A percentile compares a stretch with the other conserved stretches of the same genome.
These are phyloP conservation scores for Kwoniella europaea DNA, from an alignment of 768 basidiomycete genomes.

Conservation along the genomic window DNA sequence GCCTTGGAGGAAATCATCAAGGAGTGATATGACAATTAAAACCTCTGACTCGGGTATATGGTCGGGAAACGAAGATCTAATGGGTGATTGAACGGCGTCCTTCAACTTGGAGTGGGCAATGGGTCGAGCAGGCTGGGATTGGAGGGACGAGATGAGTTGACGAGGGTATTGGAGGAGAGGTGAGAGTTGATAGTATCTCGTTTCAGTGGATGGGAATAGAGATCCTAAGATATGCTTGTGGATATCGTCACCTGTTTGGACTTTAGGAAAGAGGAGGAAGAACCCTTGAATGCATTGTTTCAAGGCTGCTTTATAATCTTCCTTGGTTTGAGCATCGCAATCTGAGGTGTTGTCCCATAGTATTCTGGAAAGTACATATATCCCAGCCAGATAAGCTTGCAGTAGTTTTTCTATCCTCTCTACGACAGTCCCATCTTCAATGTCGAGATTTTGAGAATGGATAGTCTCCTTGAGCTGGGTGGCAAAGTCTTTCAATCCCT, in stretches of 20 bases:
- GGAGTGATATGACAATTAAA: not conserved
- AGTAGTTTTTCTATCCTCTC: not conserved
- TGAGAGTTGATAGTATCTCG: constrained; percentile 14
- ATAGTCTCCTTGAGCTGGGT: constrained; percentile 15
- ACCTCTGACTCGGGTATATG: not conserved
- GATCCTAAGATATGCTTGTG: constrained; percentile 22
- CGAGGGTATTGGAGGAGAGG: constrained; percentile 26
- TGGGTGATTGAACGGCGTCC: not conserved
- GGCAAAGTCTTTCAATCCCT: constrained; percentile 12
- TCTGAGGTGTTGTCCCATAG: not conserved
- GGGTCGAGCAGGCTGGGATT: constrained; percentile 27
- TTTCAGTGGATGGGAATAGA: constrained; percentile 18
- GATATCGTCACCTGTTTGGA: not conserved
- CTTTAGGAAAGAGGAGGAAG: not conserved
- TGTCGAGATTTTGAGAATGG: not conserved
- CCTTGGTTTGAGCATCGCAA: not conserved
- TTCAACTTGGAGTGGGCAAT: constrained; percentile 5
- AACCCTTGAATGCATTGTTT: constrained; percentile 4
- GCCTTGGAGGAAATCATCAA: not conserved
- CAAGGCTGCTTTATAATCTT: not conserved
- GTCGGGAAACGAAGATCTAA: not conserved
- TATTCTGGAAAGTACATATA: constrained; percentile 7
- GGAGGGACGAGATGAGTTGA: constrained; percentile 19
- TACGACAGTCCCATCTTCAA: not conserved
- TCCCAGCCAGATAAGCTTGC: constrained; percentile 7